Base-by-base conservation (phyloP, 352 stramenopile genomes). In the Thalassiosira exigua region DNA sequence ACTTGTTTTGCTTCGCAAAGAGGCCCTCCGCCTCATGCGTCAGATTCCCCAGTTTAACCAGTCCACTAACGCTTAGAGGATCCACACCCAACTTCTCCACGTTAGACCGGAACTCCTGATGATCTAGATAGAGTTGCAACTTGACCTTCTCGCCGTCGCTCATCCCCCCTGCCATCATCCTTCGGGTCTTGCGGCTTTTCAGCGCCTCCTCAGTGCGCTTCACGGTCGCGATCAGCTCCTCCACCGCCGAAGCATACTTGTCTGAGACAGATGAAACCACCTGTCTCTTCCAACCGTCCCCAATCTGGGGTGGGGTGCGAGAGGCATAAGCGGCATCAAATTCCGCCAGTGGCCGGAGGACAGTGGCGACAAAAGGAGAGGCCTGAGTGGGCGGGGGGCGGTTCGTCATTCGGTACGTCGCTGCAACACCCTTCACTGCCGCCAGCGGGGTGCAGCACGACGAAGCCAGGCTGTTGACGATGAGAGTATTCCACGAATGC, bases 401-500 rank as follows among this genome's bases (percentile, higher is more conserved):
- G 69, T 92, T 93, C 0, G 88, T 93, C 88, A 93, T 93, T 19
- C 88, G 79, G 64, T 93, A 93, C 0, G 86, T 93, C 17, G 86
- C 88, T 26, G 87, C 88, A 29, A 93, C 88, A 27, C 88, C 88
- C 60, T 93, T 93, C 1, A 93, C 88, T 46, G 86, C 86, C 14
- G 79, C 82, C 27, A 93, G 62, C 27, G 87, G 86, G 44, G 60
- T 68, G 22, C 61, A 89, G 52, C 88, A 93, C 72, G 89, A 84
- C 41, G 74, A 62, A 9, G 79, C 91, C 2, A 93, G 27, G 58
- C 89, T 75, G 1, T 89, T 68, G 0, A 92, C 86, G 71, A 93
- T 90, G 0, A 90, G 64, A 39, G 72, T 71, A 72, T 92, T 91
- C 88, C 88, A 93, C 9, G 77, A 82, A 32, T 79, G 62, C 19